Evolutionary conservation across 306 rosid genomes (phyloP), one percentile per base, ranked within the genome.

Genomic region (Prunus mume): DNA sequence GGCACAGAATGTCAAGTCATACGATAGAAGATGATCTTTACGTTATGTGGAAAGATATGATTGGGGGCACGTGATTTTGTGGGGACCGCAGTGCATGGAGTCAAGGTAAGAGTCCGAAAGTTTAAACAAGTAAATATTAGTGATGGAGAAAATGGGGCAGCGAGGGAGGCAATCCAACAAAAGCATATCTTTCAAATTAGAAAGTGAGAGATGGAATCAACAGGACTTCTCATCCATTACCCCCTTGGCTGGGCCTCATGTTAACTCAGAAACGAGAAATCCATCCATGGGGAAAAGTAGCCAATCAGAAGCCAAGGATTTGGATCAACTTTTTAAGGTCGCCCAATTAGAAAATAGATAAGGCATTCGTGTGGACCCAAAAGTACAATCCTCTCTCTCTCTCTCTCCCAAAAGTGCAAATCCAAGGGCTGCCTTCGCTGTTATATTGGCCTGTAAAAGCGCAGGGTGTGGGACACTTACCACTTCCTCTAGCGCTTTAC

Each of bases 321-420:
- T 45, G 83, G 97, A 91, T 91, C 18, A 80, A 79, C 87, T 83
- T 80, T 83, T 19, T 1, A 11, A 12, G 0, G 7, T 75, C 79
- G 9, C 51, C 97, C 97, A 91, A 91, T 91, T 4, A 74, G 9
- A 81, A 79, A 49, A 14, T 0, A 78, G 97, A 89, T 91, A 89
- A 87, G 97, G 88, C 75, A 12, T 54, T 20, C 8, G 1, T 34
- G 78, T 74, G 91, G 93, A 9, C 82, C 88, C 86, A 80, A 81
- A 86, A 80, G 76, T 57, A 64, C 85, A 78, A 72, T 75, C 85
- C 86, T 63, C n/a, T 58, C 62, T 56, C 62, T 56, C 62, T 56
- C 28, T 56, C 62, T 38, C 43, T 6, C 71, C 83, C 47, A 86
- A 89, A 91, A 88, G 93, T 77, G 87, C 90, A 84, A 28, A 60